Evolutionary conservation across 2,329 filamentous ascomycete species (phyloP), one percentile per base, ranked within the genome.

Genomic region (Paramyrothecium sp.): DNA sequence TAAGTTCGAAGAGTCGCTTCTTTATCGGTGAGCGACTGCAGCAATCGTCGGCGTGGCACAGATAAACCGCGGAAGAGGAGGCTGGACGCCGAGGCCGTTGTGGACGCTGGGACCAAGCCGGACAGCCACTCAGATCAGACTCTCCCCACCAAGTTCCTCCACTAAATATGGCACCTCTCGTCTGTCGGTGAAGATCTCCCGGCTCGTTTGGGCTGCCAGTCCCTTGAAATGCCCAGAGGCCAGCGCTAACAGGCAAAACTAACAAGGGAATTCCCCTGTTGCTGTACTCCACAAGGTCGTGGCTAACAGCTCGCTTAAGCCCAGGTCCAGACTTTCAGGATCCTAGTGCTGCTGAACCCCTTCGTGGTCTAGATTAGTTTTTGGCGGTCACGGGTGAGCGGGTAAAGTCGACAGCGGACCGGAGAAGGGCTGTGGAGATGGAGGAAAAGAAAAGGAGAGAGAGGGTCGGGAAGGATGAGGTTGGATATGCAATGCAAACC

Each of bases 131-230:
- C 38, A 44, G 13, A 17, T 44, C 38, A 44, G 38, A 16, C 13
- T 44, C 38, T 44, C 38, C 38, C 38, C 38, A 44, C 38, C 38
- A 44, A 44, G n/a, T 17, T 5, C n/a, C 38, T 44, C 38, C 38
- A 19, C 38, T 44, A 44, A 44, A 17, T 44, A 44, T 44, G 38
- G 38, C 51, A 38, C 51, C 33, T 19, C 13, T 19, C 13, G 30
- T 53, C 21, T 53, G 51, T 53, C 51, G 51, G 51, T 53, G 51
- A 53, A 53, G 51, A 53, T 53, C 51, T 53, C 51, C 51, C 51
- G 51, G 51, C 17, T 34, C 51, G 11, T 21, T 22, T 21, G 5
- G 20, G 20, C 47, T 49, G 22, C 20, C 22, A 21, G 47, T 49
- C 19, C 19, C 47, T 22, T 23, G 20, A 20, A 13, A 3, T 49